Conservation (phyloP, 2,329 filamentous ascomycete genomes). For the Metarhizium sp. region DNA sequence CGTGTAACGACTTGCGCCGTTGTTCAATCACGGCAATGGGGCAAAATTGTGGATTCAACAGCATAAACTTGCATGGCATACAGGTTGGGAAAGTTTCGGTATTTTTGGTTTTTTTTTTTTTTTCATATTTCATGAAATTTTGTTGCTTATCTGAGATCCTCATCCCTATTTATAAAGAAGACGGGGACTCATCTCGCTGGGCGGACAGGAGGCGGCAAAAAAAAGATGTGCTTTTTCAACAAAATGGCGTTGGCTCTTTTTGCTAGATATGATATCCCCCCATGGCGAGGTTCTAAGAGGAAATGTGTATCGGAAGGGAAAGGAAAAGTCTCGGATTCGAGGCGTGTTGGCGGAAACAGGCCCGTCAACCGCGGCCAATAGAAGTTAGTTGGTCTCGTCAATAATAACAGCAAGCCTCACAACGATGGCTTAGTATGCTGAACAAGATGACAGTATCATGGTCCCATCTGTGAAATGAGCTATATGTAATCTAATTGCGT, state of each 20-base stretch:
- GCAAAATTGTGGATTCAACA: constrained; percentile 34
- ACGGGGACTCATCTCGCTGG: constrained; percentile 14
- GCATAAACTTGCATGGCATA: constrained; percentile 33
- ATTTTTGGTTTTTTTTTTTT: constrained; percentile 12
- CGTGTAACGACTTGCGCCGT: constrained; percentile 25
- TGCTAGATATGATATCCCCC: constrained; percentile 25
- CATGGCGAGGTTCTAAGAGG: constrained; percentile 17
- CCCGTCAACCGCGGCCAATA: constrained; percentile 35
- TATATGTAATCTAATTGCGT: background rate
- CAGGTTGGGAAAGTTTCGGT: constrained; percentile 20
- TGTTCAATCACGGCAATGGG: constrained; percentile 22
- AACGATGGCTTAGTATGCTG: constrained; percentile 11
- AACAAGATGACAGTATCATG: background rate
- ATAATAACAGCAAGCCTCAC: background rate
- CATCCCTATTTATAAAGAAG: constrained; percentile 6
- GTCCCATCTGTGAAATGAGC: background rate
- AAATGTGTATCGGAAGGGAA: background rate
- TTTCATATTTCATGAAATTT: constrained; percentile 9
- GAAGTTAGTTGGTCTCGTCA: constrained; percentile 12
- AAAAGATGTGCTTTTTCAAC: constrained; percentile 30
- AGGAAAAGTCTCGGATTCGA: constrained; percentile 1
- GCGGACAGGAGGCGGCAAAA: constrained; percentile 22
- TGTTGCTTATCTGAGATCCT: constrained; percentile 10
- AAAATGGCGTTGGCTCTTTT: constrained; percentile 29
- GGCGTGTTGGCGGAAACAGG: constrained; percentile 12